A percentile compares a stretch with the other conserved stretches of the same genome.
phyloP scores from a whole-genome alignment of 805 yeast genomes.

The Candida easanensis region DNA sequence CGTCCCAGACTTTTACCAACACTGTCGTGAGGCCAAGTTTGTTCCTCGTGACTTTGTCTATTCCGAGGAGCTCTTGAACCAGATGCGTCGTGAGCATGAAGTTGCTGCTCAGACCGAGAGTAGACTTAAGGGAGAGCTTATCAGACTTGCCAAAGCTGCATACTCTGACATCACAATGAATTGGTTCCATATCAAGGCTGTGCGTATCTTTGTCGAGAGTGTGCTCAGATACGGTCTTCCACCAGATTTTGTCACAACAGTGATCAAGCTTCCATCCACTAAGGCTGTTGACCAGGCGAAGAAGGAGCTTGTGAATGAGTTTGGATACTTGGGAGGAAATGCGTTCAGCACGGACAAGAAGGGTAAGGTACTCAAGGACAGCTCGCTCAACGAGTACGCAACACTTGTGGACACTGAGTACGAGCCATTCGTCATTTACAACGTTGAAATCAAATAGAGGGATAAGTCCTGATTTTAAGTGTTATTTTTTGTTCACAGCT shows the following conservation, averaged over 20 bases:
- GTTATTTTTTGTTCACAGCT: not conserved
- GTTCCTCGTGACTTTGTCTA: slow-evolving; percentile 90
- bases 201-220: slow-evolving; percentile 87
- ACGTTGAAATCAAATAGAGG: slow-evolving; percentile 39
- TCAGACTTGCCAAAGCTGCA: slow-evolving; percentile 85
- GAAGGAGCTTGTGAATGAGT: slow-evolving; percentile 65
- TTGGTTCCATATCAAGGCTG: slow-evolving; percentile 88
- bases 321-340: slow-evolving; percentile 89
- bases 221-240: slow-evolving; percentile 97
- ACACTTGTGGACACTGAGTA: slow-evolving; percentile 91
- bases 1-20: slow-evolving; percentile 62
- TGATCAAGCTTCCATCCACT: slow-evolving; percentile 42
- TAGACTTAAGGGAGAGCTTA: slow-evolving; percentile 69
- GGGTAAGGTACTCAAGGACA: slow-evolving; percentile 63
- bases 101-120: slow-evolving; percentile 72
- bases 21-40: slow-evolving; percentile 83
- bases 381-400: slow-evolving; percentile 79
- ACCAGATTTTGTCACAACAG: slow-evolving; percentile 70
- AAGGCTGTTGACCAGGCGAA: slow-evolving; percentile 55
- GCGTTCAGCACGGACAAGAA: slow-evolving; percentile 70
- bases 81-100: slow-evolving; percentile 75
- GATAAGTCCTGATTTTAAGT: not conserved
- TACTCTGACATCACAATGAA: slow-evolving; percentile 79
- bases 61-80: slow-evolving; percentile 71
- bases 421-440: slow-evolving; percentile 92